These are phyloP conservation scores for Xylaria telfairii DNA, from an alignment of 495 filamentous ascomycete genomes.

Conservation along the genomic window DNA sequence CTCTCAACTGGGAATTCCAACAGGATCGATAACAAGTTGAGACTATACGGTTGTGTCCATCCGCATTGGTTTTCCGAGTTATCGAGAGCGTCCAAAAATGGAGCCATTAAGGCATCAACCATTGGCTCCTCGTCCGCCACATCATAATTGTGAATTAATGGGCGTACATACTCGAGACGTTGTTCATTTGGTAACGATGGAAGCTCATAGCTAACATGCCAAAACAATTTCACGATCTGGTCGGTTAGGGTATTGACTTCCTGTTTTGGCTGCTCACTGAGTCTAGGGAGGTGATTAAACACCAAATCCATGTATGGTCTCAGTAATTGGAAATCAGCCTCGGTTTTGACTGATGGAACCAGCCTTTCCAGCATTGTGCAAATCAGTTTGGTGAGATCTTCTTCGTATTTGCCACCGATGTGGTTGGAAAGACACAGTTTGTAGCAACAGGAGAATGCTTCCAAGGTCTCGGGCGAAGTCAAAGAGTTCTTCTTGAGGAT, in stretches of 20 bases:
- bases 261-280: constrained; percentile 31
- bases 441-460: constrained; percentile 50
- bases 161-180: constrained; percentile 19
- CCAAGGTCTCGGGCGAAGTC: constrained; percentile 39
- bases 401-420: constrained; percentile 41
- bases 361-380: constrained; percentile 45
- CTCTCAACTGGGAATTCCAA: constrained; percentile 32
- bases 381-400: constrained; percentile 39
- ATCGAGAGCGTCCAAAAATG: constrained; percentile 33
- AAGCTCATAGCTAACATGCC: constrained; percentile 26
- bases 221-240: constrained; percentile 35
- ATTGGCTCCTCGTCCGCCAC: constrained; percentile 38
- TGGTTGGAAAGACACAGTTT: constrained; percentile 46
- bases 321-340: constrained; percentile 21
- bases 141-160: constrained; percentile 35
- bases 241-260: constrained; percentile 26
- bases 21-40: constrained; percentile 26
- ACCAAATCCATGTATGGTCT: constrained; percentile 33
- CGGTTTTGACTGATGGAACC: constrained; percentile 20
- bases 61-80: constrained; percentile 27
- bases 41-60: constrained; percentile 35
- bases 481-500: constrained; percentile 42
- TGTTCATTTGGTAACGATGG: constrained; percentile 11
- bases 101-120: constrained; percentile 35
- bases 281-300: constrained; percentile 35